phyloP scores from a whole-genome alignment of 164 flowering plant genomes.

The Buxus sempervirens region DNA sequence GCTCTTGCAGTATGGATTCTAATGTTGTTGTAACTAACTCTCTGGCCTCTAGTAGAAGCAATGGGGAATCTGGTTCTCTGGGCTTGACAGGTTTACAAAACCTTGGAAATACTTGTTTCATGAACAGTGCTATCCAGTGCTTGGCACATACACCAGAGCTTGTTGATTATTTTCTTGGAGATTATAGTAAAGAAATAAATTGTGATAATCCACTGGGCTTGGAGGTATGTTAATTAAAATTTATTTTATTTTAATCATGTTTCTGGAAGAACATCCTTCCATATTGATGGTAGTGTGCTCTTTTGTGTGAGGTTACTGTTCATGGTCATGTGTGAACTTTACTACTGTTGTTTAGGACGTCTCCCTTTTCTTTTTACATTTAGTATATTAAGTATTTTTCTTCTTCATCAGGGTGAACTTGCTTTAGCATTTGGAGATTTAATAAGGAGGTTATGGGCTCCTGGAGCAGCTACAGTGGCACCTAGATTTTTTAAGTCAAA shows the following conservation, averaged over 20 bases:
- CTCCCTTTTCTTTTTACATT: constrained; percentile 1
- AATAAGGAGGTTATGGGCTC: constrained; percentile 77
- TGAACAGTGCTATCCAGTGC: constrained; percentile 95
- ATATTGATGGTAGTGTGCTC: not conserved
- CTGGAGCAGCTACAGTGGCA: constrained; percentile 64
- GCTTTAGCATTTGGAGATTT: constrained; percentile 93
- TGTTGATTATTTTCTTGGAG: constrained; percentile 88
- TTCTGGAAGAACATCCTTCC: constrained; percentile 1
- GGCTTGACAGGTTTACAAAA: constrained; percentile 91
- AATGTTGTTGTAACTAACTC: constrained; percentile 19
- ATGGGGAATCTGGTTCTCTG: constrained; percentile 51
- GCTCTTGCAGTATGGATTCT: constrained; percentile 31
- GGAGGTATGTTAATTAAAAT: constrained; percentile 48
- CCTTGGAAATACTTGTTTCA: constrained; percentile 96
- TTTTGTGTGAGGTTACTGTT: constrained; percentile 5
- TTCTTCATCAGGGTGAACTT: constrained; percentile 70
- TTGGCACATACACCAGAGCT: constrained; percentile 88
- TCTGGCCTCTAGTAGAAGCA: constrained; percentile 25
- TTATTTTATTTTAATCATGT: constrained; percentile 6
- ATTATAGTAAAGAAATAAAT: constrained; percentile 75
- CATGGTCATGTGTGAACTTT: constrained; percentile 4
- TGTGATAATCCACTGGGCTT: constrained; percentile 80
- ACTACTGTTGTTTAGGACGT: constrained; percentile 12
- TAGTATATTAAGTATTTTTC: constrained; percentile 2
- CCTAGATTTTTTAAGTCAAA: constrained; percentile 74